A percentile compares a stretch with the other conserved stretches of the same genome.
These are phyloP conservation scores for Piper longum DNA, from an alignment of 164 flowering plant genomes.

Conservation along the genomic window DNA sequence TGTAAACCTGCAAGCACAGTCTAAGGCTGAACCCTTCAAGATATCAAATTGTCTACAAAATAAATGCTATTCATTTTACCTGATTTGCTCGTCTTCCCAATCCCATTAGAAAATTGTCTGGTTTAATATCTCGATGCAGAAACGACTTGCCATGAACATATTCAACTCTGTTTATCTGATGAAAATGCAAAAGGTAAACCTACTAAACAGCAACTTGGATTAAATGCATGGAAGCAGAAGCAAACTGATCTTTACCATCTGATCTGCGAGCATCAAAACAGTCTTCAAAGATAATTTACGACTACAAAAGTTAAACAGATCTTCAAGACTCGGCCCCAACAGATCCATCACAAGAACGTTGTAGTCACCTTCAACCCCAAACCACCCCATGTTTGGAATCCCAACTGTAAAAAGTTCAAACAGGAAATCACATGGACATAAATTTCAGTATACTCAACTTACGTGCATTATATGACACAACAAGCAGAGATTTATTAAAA, in stretches of 20 bases:
- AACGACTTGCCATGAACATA: conserved; percentile 70
- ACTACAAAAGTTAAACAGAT: conserved; percentile 84
- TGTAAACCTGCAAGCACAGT: conserved; percentile 29
- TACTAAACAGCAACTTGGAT: neutral
- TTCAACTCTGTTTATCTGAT: conserved; percentile 75
- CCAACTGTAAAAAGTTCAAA: conserved; percentile 42
- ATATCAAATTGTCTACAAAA: neutral
- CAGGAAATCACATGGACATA: neutral
- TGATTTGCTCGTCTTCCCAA: conserved; percentile 83
- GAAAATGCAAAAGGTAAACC: neutral
- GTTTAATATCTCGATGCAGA: conserved; percentile 80
- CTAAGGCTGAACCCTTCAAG: neutral
- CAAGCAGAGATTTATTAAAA: too few species aligned
- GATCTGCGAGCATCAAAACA: conserved; percentile 93
- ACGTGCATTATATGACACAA: too few species aligned
- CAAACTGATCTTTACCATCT: conserved; percentile 38
- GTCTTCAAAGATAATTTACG: conserved; percentile 75
- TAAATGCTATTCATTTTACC: conserved; percentile 19
- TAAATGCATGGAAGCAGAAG: neutral
- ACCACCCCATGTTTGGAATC: conserved; percentile 84
- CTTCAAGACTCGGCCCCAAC: conserved; percentile 92
- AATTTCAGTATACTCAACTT: neutral
- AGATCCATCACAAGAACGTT: conserved; percentile 90
- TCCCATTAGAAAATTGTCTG: conserved; percentile 89
- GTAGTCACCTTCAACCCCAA: conserved; percentile 87